phyloP scores from a whole-genome alignment of 129 eudicot species.

The Escallonia herrerae region DNA sequence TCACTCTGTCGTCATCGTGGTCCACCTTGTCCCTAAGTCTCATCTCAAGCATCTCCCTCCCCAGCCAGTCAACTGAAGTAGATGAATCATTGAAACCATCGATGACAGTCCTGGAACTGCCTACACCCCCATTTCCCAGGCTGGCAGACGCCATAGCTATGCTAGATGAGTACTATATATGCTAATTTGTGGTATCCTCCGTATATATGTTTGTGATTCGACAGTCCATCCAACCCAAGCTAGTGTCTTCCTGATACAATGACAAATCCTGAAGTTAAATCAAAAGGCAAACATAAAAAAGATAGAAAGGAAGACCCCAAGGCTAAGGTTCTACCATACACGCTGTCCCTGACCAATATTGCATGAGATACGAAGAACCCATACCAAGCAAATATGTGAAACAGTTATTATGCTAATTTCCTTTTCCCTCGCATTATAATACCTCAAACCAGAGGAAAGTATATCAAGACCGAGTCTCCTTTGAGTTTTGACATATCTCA shows the following conservation, averaged over 20 bases:
- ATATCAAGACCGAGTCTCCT: too few relatives aligned
- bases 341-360: too few relatives aligned
- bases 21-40: constrained; percentile 74
- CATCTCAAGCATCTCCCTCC: constrained; percentile 86
- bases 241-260: constrained; percentile 42
- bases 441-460: too few relatives aligned
- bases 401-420: too few relatives aligned
- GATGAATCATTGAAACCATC: constrained; percentile 72
- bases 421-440: too few relatives aligned
- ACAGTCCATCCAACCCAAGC: constrained; percentile 26
- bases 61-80: constrained; percentile 85
- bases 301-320: too few relatives aligned
- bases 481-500: too few relatives aligned
- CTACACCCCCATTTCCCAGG: constrained; percentile 77
- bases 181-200: constrained; percentile 26
- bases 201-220: constrained; percentile 13
- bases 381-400: too few relatives aligned
- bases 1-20: constrained; percentile 81
- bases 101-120: constrained; percentile 61
- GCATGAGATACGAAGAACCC: too few relatives aligned
- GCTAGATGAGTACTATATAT: constrained; percentile 15
- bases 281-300: not conserved
- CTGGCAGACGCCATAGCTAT: constrained; percentile 71
- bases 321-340: too few relatives aligned
- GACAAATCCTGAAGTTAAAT: constrained; percentile 4